Base-by-base conservation (phyloP, 2,329 filamentous ascomycete genomes). In the Sporothrix pseudoabietina region DNA sequence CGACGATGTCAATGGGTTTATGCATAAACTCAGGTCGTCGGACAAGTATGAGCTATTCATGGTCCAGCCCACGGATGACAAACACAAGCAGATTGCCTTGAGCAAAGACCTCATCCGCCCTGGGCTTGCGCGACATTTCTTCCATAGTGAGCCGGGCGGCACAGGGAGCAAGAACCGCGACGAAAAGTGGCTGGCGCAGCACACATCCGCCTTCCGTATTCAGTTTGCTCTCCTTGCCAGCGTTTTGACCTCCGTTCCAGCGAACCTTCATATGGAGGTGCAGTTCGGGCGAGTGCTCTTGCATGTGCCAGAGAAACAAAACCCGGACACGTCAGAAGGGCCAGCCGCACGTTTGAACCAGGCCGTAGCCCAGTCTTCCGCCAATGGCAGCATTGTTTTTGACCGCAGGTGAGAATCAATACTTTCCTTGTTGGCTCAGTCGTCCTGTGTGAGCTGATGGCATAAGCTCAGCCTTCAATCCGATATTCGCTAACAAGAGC, bases 381-480 rank as follows among this genome's bases (percentile, higher is more conserved):
- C 22, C 1, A 32, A 72, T 12, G 55, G 54, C 16, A 68, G 19
- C 7, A 54, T 54, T 16, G 30, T 70, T 2, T 71, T 75, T 19
- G 72, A 74, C 52, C 74, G 41, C 41, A 72, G 66, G 74, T 75
- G 30, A 63, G 72, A 32, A n/a, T 3, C 1, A 14, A 19, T 16
- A 47, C 22, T 41, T 5, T 44, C 10, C 10, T 4, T 47, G 22
- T 66, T 26, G 12, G 61, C 12, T 10, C 1, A 22, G 30, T 30
- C 32, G 22, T n/a, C 19, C 12, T 3, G 19, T 12, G 3, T 41
- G 5, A 65, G 32, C 19, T n/a, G 35, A 8, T 19, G 19, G 19
- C 55, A 32, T 7, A 7, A 44, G 10, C 19, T 16, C 52, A 16
- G 16, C 39, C 22, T 12, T 9, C 6, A n/a, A 4, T 22, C 26